Base-by-base conservation (phyloP, 1,284 basidiomycete genomes). In the Rhodofomes roseus region DNA sequence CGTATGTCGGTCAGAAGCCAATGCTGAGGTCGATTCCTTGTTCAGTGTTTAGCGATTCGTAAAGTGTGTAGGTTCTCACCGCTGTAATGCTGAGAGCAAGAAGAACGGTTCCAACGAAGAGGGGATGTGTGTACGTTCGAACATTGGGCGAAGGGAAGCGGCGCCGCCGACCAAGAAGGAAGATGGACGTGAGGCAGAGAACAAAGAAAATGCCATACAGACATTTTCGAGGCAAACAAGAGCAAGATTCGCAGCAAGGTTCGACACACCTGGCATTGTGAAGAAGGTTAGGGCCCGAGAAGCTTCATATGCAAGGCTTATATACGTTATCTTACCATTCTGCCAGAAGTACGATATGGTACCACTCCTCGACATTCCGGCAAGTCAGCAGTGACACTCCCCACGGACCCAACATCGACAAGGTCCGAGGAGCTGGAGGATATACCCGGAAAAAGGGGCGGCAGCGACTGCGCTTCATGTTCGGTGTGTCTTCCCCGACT, bases 1-100 rank as follows among this genome's bases (percentile, higher is more conserved):
- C 65, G 57, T 14, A 44, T 41, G 5, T 63, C 58, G 14, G 60
- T 55, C 18, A 63, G 31, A n/a, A 63, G 41, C 65, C 65, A 66
- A 43, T 66, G 65, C 65, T 66, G 20, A 22, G 11, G 31, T 39
- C 14, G 37, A 16, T 36, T n/a, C 46, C 11, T 53, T 18, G n/a
- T 8, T 9, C 29, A 40, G n/a, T 40, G 9, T 22, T 31, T 20
- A 23, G 4, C 5, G 14, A 23, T 9, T 23, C 11, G 16, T 23
- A 4, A 29, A 22, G n/a, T 46, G 5, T 4, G 14, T 6, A 39
- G 5, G 31, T 34, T 34, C 50, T 52, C 18, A 52, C 50, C 7
- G 50, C 50, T 18, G 40, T 55, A 25, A 25, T 44, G 7, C 39
- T 29, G n/a, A 44, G 2, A 39, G 44, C 29, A 2, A 55, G 25